Evolutionary conservation across 2,329 filamentous ascomycete genomes (phyloP).

Genomic region (Ceratocystiopsis sp.): DNA sequence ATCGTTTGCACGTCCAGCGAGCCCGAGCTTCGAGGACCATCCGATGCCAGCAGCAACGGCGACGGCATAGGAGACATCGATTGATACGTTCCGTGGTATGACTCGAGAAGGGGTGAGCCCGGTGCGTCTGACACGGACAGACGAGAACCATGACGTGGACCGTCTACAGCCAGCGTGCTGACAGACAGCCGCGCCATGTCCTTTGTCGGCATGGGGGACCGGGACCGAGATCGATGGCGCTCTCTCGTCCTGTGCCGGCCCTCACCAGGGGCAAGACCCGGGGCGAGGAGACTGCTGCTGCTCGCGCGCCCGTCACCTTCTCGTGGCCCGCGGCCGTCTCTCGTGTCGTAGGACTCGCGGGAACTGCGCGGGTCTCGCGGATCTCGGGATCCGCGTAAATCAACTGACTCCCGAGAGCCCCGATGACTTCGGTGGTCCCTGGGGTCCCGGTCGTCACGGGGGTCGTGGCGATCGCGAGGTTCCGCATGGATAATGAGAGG

Average conservation of each 20-base stretch:
- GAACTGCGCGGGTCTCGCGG: slow-evolving; percentile 3
- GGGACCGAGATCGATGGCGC: slow-evolving; percentile 26
- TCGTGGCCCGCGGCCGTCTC: slow-evolving; percentile 15
- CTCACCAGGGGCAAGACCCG: slow-evolving; percentile 27
- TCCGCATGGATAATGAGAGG: no score
- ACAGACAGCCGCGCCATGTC: slow-evolving; percentile 38
- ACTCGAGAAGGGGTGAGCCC: slow-evolving; percentile 71
- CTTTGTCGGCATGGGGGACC: slow-evolving; percentile 30
- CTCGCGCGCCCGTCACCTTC: slow-evolving; percentile 17
- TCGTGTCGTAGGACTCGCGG: slow-evolving; percentile 6
- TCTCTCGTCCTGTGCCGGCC: slow-evolving; percentile 15
- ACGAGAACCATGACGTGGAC: slow-evolving; percentile 19
- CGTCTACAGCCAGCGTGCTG: slow-evolving; percentile 18
- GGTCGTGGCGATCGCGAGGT: slow-evolving; percentile 2
- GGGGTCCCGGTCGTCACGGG: slow-evolving; percentile 2
- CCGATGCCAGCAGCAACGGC: slow-evolving; percentile 42
- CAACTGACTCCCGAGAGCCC: neutral
- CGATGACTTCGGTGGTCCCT: neutral
- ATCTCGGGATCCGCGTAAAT: neutral
- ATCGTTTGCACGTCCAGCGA: slow-evolving; percentile 14
- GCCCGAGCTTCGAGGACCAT: slow-evolving; percentile 32
- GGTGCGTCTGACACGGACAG: slow-evolving; percentile 40
- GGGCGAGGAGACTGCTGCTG: slow-evolving; percentile 24
- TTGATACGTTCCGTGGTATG: slow-evolving; percentile 88
- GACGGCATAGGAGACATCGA: slow-evolving; percentile 90